Conservation (phyloP, 2,329 filamentous ascomycete genomes). For the Teratosphaeria viscida region DNA sequence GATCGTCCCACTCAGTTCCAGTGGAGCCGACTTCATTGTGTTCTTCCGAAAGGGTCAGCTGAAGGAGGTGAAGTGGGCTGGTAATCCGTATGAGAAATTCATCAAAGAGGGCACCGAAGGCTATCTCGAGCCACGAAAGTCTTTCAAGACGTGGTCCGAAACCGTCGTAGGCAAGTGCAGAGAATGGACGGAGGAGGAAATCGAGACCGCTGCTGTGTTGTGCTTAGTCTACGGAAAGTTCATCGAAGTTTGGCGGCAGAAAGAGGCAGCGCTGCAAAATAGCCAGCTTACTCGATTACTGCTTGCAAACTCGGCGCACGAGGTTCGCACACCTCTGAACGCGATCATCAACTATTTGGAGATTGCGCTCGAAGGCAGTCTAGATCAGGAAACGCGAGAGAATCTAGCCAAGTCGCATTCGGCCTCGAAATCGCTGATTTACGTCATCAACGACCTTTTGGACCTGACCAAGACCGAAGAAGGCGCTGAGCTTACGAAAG, state of each 20-base stretch:
- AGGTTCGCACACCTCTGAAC: conserved; percentile 82
- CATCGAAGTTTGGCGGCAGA: conserved; percentile 87
- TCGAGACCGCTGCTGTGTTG: conserved; percentile 78
- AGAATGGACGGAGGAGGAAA: conserved; percentile 81
- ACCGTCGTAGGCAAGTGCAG: conserved; percentile 70
- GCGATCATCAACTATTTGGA: conserved; percentile 93
- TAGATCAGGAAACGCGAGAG: conserved; percentile 75
- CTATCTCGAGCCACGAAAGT: conserved; percentile 66
- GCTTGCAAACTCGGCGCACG: conserved; percentile 80
- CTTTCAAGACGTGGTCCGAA: conserved; percentile 74
- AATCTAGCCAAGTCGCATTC: conserved; percentile 78
- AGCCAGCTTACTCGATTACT: conserved; percentile 70
- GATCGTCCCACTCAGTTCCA: conserved; percentile 67
- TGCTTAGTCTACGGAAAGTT: conserved; percentile 84
- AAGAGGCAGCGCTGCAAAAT: conserved; percentile 71
- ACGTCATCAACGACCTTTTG: conserved; percentile 85
- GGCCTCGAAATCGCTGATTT: conserved; percentile 83
- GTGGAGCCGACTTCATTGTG: conserved; percentile 75
- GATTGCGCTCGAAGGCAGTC: conserved; percentile 69
- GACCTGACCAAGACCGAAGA: conserved; percentile 84
- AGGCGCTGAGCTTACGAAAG: conserved; percentile 65
- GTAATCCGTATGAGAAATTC: conserved; percentile 73
- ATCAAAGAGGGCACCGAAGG: conserved; percentile 61
- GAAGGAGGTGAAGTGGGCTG: conserved; percentile 74
- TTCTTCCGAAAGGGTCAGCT: conserved; percentile 75